Evolutionary conservation across 306 rosid genomes (phyloP).

Genomic region (Vicia faba): DNA sequence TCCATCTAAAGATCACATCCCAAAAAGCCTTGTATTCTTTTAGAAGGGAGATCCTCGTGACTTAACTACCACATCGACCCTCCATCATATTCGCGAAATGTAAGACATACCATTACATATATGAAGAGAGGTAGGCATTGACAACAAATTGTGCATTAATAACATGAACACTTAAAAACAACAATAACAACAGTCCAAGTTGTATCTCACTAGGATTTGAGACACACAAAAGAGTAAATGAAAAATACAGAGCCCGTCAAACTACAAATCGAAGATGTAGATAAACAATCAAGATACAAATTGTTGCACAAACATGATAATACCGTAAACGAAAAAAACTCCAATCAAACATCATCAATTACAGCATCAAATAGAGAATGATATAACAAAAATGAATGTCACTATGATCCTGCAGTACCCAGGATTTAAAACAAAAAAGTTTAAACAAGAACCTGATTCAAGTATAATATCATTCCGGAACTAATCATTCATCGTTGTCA

Average conservation of each 20-base stretch:
- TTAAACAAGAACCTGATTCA: constrained; percentile 40
- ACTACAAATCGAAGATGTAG: constrained; percentile 2
- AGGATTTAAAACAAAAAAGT: background rate
- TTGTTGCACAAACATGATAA: constrained; percentile 4
- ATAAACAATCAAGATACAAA: background rate
- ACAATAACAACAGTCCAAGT: background rate
- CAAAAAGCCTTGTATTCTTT: background rate
- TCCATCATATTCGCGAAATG: background rate
- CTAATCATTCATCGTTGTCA: constrained; percentile 37
- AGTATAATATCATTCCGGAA: no score
- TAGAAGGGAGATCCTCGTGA: background rate
- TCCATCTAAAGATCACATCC: constrained; percentile 6
- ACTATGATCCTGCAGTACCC: constrained; percentile 24
- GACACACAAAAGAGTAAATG: background rate
- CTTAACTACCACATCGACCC: background rate
- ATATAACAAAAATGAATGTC: background rate
- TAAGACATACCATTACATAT: constrained; percentile 6
- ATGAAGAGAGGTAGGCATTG: constrained; percentile 2
- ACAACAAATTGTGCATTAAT: background rate
- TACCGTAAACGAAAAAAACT: constrained; percentile 6
- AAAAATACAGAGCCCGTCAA: constrained; percentile 6
- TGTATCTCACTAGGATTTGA: constrained; percentile 1
- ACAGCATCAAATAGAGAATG: background rate
- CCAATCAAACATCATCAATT: background rate
- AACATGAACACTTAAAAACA: background rate